Evolutionary conservation across 495 filamentous ascomycete species (phyloP).

Genomic region (Cladorrhinum samala): DNA sequence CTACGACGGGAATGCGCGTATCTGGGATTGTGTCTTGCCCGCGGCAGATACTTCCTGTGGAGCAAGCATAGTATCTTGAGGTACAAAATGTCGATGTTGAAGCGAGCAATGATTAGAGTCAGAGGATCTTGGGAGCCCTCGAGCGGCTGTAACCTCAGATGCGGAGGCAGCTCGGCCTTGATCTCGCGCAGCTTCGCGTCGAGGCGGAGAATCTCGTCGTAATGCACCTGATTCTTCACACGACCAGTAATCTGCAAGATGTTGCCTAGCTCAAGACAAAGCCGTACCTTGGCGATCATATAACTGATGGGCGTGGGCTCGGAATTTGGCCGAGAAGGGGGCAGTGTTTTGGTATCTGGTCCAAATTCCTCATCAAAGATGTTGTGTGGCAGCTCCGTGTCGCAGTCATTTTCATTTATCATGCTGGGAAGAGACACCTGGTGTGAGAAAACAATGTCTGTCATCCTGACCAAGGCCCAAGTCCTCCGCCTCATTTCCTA

Average conservation of each 20-base stretch:
- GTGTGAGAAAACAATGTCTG: conserved; percentile 84
- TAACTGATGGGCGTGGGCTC: conserved; percentile 85
- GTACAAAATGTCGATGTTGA: conserved; percentile 72
- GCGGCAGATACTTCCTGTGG: conserved; percentile 74
- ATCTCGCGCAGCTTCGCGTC: conserved; percentile 68
- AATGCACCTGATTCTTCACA: conserved; percentile 49
- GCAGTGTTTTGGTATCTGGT: conserved; percentile 68
- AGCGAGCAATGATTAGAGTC: conserved; percentile 73
- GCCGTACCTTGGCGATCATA: conserved; percentile 72
- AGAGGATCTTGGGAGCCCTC: conserved; percentile 70
- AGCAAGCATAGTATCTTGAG: conserved; percentile 78
- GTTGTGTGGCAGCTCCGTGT: conserved; percentile 81
- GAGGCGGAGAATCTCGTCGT: conserved; percentile 74
- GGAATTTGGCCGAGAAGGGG: conserved; percentile 61
- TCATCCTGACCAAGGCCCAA: conserved; percentile 77
- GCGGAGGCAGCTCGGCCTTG: conserved; percentile 58
- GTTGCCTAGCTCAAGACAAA: conserved; percentile 51
- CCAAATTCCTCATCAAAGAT: conserved; percentile 92
- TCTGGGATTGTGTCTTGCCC: conserved; percentile 62
- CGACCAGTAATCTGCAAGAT: conserved; percentile 47
- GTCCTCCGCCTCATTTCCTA: conserved; percentile 82
- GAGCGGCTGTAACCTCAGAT: conserved; percentile 62
- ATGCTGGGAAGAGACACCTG: conserved; percentile 84
- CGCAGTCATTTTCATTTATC: conserved; percentile 74
- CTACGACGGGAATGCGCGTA: conserved; percentile 75